Conservation (phyloP, 2,329 filamentous ascomycete species). For the Blastomyces percursus region DNA sequence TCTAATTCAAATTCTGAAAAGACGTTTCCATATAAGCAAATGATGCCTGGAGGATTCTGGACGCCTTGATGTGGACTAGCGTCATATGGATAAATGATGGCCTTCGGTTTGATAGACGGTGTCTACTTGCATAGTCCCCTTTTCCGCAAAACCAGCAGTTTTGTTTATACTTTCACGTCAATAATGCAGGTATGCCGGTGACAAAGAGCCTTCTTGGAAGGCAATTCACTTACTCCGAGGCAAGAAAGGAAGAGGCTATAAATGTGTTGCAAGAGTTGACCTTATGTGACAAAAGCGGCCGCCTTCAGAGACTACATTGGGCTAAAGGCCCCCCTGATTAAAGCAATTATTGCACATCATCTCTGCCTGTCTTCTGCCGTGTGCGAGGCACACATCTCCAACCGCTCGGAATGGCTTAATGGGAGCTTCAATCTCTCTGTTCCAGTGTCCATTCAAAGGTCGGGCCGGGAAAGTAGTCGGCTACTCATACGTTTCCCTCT, state of each 20-base stretch:
- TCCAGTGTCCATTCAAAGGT: slow-evolving; percentile 14
- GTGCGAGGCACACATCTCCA: slow-evolving; percentile 13
- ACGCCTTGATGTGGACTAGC: too few relatives aligned
- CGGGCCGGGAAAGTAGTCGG: not conserved
- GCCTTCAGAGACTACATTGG: slow-evolving; percentile 1
- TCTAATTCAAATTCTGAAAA: too few relatives aligned
- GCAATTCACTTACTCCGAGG: slow-evolving; percentile 10
- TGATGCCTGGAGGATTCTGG: too few relatives aligned
- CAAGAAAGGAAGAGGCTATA: slow-evolving; percentile 6
- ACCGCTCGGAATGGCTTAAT: slow-evolving; percentile 16
- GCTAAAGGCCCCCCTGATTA: not conserved
- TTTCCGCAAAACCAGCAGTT: too few relatives aligned
- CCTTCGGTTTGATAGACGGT: too few relatives aligned
- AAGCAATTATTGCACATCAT: slow-evolving; percentile 1
- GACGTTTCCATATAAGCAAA: too few relatives aligned
- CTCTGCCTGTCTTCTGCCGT: not conserved
- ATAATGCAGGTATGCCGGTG: slow-evolving; percentile 6
- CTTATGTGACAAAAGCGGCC: not conserved
- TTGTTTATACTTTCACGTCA: not conserved
- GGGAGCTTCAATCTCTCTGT: slow-evolving; percentile 22
- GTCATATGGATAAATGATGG: too few relatives aligned
- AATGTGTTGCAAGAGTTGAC: slow-evolving; percentile 11
- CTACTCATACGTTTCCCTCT: slow-evolving; percentile 18
- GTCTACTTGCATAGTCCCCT: too few relatives aligned
- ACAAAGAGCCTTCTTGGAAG: slow-evolving; percentile 5